Percentiles rank a stretch among this genome's conserved stretches.
phyloP scores from a whole-genome alignment of 176 grass and related monocot species.

The Ampelocalamus luodianensis region DNA sequence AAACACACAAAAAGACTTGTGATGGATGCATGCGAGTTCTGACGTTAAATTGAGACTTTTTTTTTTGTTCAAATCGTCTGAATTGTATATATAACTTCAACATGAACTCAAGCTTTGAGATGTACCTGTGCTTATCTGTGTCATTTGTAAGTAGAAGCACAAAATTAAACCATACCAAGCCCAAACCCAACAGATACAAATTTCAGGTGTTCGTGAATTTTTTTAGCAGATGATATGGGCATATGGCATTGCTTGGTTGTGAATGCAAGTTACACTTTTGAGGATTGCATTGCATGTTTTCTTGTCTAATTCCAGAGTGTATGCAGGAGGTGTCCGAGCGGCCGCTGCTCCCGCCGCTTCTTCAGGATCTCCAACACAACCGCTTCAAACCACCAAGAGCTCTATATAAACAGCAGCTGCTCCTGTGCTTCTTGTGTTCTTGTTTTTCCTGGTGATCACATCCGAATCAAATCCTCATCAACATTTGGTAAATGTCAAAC shows the following conservation, averaged over 20 bases:
- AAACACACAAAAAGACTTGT: not conserved
- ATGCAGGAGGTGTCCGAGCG: constrained; percentile 27
- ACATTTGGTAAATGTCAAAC: constrained; percentile 6
- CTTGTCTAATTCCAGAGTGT: constrained; percentile 23
- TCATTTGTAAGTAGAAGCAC: not conserved
- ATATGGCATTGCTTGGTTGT: not conserved
- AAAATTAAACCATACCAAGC: not conserved
- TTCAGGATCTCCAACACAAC: constrained; percentile 36
- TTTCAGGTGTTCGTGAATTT: not conserved
- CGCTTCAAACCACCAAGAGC: not conserved
- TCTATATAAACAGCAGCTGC: constrained; percentile 5
- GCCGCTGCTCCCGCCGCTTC: constrained; percentile 44
- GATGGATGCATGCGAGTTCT: not conserved
- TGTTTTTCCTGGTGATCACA: not conserved
- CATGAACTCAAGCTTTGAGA: not conserved
- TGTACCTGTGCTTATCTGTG: not conserved
- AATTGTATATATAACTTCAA: not conserved
- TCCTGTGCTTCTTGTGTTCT: constrained; percentile 11
- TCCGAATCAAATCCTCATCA: not conserved
- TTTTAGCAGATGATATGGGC: not conserved
- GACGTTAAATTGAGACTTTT: not conserved
- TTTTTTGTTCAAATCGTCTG: not conserved
- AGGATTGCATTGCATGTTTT: constrained; percentile 8
- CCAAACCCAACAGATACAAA: not conserved
- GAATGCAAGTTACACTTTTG: not conserved